Evolutionary conservation across 1,284 basidiomycete genomes (phyloP).

Genomic region (Tetrapyrgos nigripes): DNA sequence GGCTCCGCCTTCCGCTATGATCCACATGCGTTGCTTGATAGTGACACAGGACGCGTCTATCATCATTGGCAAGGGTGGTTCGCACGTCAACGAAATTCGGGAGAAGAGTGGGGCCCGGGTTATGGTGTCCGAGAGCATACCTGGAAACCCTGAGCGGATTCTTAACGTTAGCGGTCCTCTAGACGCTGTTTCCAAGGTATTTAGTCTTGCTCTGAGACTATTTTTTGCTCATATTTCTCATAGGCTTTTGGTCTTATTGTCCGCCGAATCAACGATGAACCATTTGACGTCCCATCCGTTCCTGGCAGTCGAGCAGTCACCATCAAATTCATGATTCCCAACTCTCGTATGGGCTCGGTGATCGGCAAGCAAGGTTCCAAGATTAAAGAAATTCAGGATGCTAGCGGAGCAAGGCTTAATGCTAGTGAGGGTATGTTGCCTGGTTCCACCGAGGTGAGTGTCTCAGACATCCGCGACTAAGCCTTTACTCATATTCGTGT

Average conservation of each 20-base stretch:
- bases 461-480: slow-evolving; percentile 9
- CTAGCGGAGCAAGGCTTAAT: slow-evolving; percentile 94
- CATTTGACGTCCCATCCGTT: slow-evolving; percentile 96
- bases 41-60: slow-evolving; percentile 99
- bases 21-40: slow-evolving; percentile 95
- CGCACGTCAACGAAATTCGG: slow-evolving; percentile 98
- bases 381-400: slow-evolving; percentile 99
- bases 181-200: slow-evolving; percentile 96
- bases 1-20: slow-evolving; percentile 69
- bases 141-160: slow-evolving; percentile 98
- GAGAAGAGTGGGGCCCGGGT: slow-evolving; percentile 97
- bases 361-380: slow-evolving; percentile 98
- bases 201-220: slow-evolving; percentile 28
- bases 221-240: slow-evolving; percentile 15
- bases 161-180: slow-evolving; percentile 97
- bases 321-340: slow-evolving; percentile 99
- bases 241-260: slow-evolving; percentile 99
- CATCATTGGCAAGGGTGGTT: slow-evolving; percentile 97
- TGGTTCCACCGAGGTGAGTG: slow-evolving; percentile 92
- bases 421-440: slow-evolving; percentile 99
- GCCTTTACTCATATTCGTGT: slow-evolving; percentile 20
- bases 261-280: slow-evolving; percentile 98
- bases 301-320: slow-evolving; percentile 98
- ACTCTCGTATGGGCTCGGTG: slow-evolving; percentile 99
- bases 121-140: slow-evolving; percentile 95